These are phyloP conservation scores for Brettanomyces custersianus DNA, from an alignment of 805 yeast species.

Conservation along the genomic window DNA sequence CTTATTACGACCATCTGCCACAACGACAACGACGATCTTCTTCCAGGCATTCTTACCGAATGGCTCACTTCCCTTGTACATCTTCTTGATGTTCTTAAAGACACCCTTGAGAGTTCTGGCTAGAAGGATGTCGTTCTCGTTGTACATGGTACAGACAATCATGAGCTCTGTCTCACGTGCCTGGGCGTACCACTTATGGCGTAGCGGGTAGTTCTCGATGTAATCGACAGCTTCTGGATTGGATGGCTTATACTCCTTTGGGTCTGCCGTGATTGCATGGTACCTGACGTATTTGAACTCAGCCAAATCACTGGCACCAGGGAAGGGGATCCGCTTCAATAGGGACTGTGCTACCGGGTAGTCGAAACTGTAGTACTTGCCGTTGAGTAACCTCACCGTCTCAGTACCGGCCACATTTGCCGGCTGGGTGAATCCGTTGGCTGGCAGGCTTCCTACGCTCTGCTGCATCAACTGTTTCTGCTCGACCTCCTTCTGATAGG, in stretches of 20 bases:
- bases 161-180: constrained; percentile 79
- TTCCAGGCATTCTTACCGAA: constrained; percentile 97
- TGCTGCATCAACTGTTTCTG: not conserved
- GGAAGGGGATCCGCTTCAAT: constrained; percentile 36
- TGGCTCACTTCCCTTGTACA: constrained; percentile 48
- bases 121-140: constrained; percentile 74
- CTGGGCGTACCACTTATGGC: constrained; percentile 68
- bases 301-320: constrained; percentile 27
- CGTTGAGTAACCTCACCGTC: constrained; percentile 46
- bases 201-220: constrained; percentile 32
- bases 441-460: not conserved
- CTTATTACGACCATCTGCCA: constrained; percentile 85
- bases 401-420: constrained; percentile 21
- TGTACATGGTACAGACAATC: constrained; percentile 86
- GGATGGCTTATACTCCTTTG: constrained; percentile 51
- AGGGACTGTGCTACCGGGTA: constrained; percentile 72
- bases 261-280: constrained; percentile 91
- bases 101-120: constrained; percentile 86
- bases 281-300: constrained; percentile 79
- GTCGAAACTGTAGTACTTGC: constrained; percentile 68
- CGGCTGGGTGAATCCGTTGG: constrained; percentile 6
- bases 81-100: constrained; percentile 74
- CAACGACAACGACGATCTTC: constrained; percentile 78
- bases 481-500: not conserved
- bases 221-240: constrained; percentile 37